A percentile compares a stretch with the other conserved stretches of the same genome.
These are phyloP conservation scores for Phytopythium montanum DNA, from an alignment of 352 stramenopile genomes.

Conservation along the genomic window DNA sequence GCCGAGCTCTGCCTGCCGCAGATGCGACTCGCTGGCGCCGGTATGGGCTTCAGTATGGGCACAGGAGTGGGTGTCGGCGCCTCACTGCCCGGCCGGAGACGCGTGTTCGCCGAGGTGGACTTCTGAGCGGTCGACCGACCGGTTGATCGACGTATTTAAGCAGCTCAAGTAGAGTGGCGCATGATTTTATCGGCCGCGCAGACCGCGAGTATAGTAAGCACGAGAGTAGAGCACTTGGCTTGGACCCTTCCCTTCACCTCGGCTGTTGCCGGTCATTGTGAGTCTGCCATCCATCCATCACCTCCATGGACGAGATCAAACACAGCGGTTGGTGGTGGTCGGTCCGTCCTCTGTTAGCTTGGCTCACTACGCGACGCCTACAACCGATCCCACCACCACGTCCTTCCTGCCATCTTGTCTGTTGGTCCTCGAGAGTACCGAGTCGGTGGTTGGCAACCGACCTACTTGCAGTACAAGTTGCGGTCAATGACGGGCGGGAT, in stretches of 20 bases:
- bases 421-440: not conserved
- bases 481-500: slow-evolving; percentile 98
- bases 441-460: not conserved
- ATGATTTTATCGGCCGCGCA: not conserved
- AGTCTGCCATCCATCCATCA: no score
- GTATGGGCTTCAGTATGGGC: not conserved
- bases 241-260: no score
- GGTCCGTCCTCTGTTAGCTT: not conserved
- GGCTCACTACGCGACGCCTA: not conserved
- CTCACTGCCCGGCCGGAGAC: slow-evolving; percentile 41
- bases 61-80: slow-evolving; percentile 11
- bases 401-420: slow-evolving; percentile 1
- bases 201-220: not conserved
- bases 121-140: slow-evolving; percentile 36
- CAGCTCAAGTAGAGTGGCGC: not conserved
- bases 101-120: slow-evolving; percentile 80
- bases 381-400: slow-evolving; percentile 6
- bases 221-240: not conserved
- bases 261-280: no score
- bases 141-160: slow-evolving; percentile 30
- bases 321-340: not conserved
- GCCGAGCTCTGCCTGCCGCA: slow-evolving; percentile 38
- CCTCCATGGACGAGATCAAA: not conserved
- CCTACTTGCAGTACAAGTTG: slow-evolving; percentile 95
- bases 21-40: slow-evolving; percentile 22